Evolutionary conservation across 2,329 filamentous ascomycete genomes (phyloP), one percentile per base, ranked within the genome.

Genomic region (Sarocladium brachiariae): DNA sequence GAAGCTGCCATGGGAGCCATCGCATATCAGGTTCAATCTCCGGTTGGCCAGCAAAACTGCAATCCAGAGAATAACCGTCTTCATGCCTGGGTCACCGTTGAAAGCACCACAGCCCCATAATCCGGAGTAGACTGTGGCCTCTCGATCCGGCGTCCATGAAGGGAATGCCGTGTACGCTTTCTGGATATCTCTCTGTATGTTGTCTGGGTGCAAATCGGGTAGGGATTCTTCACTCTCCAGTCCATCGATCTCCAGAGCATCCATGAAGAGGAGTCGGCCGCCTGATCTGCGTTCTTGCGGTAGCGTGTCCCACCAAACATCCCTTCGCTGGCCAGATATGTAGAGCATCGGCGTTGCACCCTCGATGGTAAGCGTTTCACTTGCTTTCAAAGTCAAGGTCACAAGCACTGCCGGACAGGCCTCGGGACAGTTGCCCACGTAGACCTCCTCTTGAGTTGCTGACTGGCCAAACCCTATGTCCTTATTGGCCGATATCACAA

Each of bases 101-200:
- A 68, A 69, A 0, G 64, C 65, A 21, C 65, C 65, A 19, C 66
- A 69, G 2, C 65, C 65, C 64, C 65, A 68, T 3, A 61, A 53
- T 0, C 63, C 64, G 1, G 59, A 59, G 46, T 58, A 61, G 0
- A 67, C 47, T 9, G 51, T 50, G 2, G 49, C 3, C 23, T 48
- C 39, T 3, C 14, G 4, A 21, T n/a, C 53, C 45, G 3, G 51
- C 52, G 1, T 49, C 52, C 56, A 55, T 1, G 61, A 59, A 0
- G 55, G 55, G 31, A 66, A 66, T 0, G 63, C 63, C 2, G 57
- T 53, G 31, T 52, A 52, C 1, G 64, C 62, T 30, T 68, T 68
- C 3, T 19, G 35, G 1, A 66, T 52, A 51, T 69, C 66, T 7
- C 64, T 57, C 2, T 61, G 53, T 1, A 66, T 53, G 35, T 62